A percentile compares a stretch with the other conserved stretches of the same genome.
These are phyloP conservation scores for Aureococcus anophagefferens DNA, from an alignment of 108 stramenopile genomes.

Conservation along the genomic window DNA sequence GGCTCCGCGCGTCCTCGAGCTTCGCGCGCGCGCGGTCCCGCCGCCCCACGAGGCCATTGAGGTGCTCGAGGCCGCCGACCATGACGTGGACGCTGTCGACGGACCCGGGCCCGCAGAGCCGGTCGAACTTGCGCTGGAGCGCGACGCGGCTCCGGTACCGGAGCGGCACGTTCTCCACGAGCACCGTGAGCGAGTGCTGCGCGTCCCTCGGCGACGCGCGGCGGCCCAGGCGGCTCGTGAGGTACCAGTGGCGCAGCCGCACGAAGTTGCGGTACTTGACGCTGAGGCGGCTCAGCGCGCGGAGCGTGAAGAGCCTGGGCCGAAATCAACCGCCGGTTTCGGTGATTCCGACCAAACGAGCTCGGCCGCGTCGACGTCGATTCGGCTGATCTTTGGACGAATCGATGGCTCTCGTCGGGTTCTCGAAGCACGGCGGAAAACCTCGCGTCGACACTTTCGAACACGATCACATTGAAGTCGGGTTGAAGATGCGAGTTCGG, in stretches of 20 bases:
- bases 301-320: background rate
- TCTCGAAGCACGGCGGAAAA: too few species aligned
- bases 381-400: too few species aligned
- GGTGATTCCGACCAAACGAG: too few species aligned
- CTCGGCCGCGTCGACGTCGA: too few species aligned
- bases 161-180: background rate
- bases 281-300: background rate
- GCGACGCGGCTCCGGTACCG: background rate
- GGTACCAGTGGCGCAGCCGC: background rate
- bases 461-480: too few species aligned
- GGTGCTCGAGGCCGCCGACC: background rate
- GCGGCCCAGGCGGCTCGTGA: background rate
- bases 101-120: background rate
- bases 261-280: background rate
- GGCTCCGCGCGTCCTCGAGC: too few species aligned
- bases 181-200: background rate
- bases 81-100: background rate
- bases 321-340: too few species aligned
- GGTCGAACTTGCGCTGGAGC: background rate
- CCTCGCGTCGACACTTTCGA: too few species aligned
- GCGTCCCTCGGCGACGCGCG: background rate
- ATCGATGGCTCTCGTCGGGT: too few species aligned
- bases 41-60: background rate
- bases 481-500: too few species aligned
- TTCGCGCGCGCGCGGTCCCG: background rate